Evolutionary conservation across 495 filamentous ascomycete genomes (phyloP).

Genomic region (Astrocystis sublimbata): DNA sequence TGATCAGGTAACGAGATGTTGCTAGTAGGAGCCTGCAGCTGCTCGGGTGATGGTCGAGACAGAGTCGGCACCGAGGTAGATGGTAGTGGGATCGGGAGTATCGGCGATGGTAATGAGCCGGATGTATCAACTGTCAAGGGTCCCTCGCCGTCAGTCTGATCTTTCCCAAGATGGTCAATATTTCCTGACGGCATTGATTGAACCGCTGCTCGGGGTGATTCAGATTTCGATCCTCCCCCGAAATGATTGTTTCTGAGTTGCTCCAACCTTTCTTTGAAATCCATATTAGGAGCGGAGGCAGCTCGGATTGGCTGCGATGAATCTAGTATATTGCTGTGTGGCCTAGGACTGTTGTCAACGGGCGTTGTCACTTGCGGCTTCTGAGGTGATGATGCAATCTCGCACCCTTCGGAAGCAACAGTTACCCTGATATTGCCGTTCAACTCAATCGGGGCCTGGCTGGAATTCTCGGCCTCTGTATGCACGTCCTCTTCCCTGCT

Average conservation of each 20-base stretch:
- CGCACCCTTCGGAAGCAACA: constrained; percentile 9
- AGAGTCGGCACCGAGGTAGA: constrained; percentile 1
- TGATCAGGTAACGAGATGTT: not conserved
- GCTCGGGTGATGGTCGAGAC: constrained; percentile 5
- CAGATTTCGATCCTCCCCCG: not conserved
- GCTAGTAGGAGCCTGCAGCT: constrained; percentile 9
- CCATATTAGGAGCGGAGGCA: constrained; percentile 28
- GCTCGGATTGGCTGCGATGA: not conserved
- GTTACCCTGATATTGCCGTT: constrained; percentile 23
- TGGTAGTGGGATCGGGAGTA: constrained; percentile 10
- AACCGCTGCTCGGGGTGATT: not conserved
- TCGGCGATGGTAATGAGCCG: constrained; percentile 12
- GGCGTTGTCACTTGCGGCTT: constrained; percentile 11
- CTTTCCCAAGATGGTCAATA: not conserved
- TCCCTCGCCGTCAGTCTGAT: constrained; percentile 9
- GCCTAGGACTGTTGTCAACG: not conserved
- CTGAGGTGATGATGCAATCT: constrained; percentile 8
- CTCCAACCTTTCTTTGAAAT: constrained; percentile 31
- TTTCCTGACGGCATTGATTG: not conserved
- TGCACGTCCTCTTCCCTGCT: not conserved
- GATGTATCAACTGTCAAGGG: constrained; percentile 11
- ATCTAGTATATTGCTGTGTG: not conserved
- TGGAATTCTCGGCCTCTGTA: constrained; percentile 16
- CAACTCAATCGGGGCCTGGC: constrained; percentile 26
- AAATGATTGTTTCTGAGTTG: constrained; percentile 20